These are phyloP conservation scores for Brettanomyces anomalus DNA, from an alignment of 805 yeast species.

Conservation along the genomic window DNA sequence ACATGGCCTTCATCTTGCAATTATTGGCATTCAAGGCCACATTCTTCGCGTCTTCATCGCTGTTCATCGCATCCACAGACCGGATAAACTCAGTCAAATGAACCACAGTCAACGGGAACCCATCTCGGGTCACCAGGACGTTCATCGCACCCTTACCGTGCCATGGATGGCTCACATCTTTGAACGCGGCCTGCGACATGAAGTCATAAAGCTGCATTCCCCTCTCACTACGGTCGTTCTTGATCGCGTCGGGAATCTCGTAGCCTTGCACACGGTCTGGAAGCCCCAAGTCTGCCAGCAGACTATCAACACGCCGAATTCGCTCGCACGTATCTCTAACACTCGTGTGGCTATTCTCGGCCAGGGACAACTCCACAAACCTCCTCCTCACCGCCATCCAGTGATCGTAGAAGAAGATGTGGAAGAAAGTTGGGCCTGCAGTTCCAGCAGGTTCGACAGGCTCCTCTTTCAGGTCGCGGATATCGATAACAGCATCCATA, in stretches of 20 bases:
- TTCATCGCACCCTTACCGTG: conserved; percentile 40
- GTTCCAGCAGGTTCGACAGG: conserved; percentile 1
- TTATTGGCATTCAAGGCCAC: background rate
- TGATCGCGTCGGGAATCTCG: conserved; percentile 46
- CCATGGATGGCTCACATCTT: conserved; percentile 27
- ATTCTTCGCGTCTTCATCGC: background rate
- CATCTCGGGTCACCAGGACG: conserved; percentile 63
- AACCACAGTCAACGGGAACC: conserved; percentile 57
- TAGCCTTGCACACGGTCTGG: conserved; percentile 49
- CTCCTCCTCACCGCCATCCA: conserved; percentile 27
- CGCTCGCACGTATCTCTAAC: conserved; percentile 14
- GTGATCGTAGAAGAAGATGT: conserved; percentile 40
- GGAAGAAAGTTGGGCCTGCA: conserved; percentile 24
- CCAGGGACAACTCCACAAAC: conserved; percentile 7
- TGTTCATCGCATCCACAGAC: background rate
- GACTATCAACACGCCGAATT: conserved; percentile 36
- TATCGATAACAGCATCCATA: conserved; percentile 24
- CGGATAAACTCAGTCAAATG: conserved; percentile 25
- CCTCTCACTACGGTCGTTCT: conserved; percentile 35
- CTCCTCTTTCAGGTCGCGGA: conserved; percentile 5
- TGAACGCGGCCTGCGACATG: conserved; percentile 56
- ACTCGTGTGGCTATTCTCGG: conserved; percentile 5
- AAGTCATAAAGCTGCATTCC: conserved; percentile 57
- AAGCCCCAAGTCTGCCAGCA: conserved; percentile 45
- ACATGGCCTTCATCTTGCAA: conserved; percentile 20